Percentiles rank a stretch among this genome's conserved stretches.
These are phyloP conservation scores for Melanopsichium pennsylvanicum DNA, from an alignment of 1,284 basidiomycete species.

Conservation along the genomic window DNA sequence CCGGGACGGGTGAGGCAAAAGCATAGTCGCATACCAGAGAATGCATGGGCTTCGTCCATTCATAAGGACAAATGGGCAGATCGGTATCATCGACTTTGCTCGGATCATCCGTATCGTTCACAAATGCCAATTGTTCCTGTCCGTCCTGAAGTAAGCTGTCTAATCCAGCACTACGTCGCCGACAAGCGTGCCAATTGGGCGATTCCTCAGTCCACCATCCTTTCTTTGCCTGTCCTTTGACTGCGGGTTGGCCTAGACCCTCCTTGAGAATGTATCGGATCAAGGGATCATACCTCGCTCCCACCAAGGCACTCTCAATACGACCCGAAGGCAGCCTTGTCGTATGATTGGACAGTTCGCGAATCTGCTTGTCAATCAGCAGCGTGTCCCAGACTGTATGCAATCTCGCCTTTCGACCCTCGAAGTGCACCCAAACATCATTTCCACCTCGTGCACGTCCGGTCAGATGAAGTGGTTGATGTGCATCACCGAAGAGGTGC, in stretches of 20 bases:
- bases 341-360: conserved; percentile 79
- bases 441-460: conserved; percentile 87
- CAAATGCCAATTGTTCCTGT: conserved; percentile 21
- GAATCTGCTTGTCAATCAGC: conserved; percentile 81
- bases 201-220: conserved; percentile 48
- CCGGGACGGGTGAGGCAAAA: conserved; percentile 73
- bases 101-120: conserved; percentile 9
- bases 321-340: conserved; percentile 72
- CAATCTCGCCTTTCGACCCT: conserved; percentile 69
- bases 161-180: neutral
- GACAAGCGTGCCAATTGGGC: conserved; percentile 57
- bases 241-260: conserved; percentile 68
- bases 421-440: conserved; percentile 67
- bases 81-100: conserved; percentile 53
- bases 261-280: conserved; percentile 85
- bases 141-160: neutral
- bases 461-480: conserved; percentile 87
- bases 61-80: conserved; percentile 76
- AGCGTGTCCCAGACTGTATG: conserved; percentile 86
- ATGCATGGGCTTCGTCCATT: conserved; percentile 55
- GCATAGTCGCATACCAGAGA: conserved; percentile 67
- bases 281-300: conserved; percentile 85
- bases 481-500: conserved; percentile 89
- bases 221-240: neutral
- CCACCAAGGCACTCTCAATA: conserved; percentile 78